A percentile compares a stretch with the other conserved stretches of the same genome.
Evolutionary conservation across 805 yeast genomes (phyloP).

Genomic region (Sporopachydermia lactativora): DNA sequence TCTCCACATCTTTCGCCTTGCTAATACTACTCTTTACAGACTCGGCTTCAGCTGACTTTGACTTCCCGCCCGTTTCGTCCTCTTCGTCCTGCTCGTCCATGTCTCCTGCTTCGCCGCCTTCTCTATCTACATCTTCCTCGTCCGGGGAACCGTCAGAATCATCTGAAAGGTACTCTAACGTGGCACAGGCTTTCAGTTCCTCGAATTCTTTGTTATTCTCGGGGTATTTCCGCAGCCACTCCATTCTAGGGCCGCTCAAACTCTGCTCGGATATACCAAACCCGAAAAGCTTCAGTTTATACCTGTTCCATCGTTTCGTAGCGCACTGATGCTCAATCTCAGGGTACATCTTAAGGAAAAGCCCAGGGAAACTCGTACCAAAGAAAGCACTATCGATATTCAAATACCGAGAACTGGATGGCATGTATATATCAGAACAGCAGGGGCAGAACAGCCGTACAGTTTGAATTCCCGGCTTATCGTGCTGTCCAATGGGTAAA

Average conservation of each 20-base stretch:
- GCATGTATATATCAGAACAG: constrained; percentile 83
- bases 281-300: constrained; percentile 74
- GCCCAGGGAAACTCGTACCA: constrained; percentile 91
- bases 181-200: constrained; percentile 42
- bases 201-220: constrained; percentile 40
- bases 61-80: constrained; percentile 2
- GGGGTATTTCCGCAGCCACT: constrained; percentile 81
- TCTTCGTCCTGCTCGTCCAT: constrained; percentile 6
- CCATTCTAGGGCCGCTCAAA: constrained; percentile 85
- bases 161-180: constrained; percentile 31
- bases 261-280: constrained; percentile 67
- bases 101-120: constrained; percentile 16
- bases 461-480: constrained; percentile 82
- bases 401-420: constrained; percentile 72
- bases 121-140: constrained; percentile 16
- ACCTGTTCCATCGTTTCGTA: constrained; percentile 36
- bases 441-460: constrained; percentile 90
- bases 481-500: constrained; percentile 85
- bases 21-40: neutral
- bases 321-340: constrained; percentile 71
- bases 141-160: constrained; percentile 16
- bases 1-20: neutral
- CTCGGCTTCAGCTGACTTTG: neutral
- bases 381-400: constrained; percentile 94
- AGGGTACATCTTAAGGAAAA: constrained; percentile 83